Evolutionary conservation across 768 basidiomycete species (phyloP).

Genomic region (Lactarius deliciosus): DNA sequence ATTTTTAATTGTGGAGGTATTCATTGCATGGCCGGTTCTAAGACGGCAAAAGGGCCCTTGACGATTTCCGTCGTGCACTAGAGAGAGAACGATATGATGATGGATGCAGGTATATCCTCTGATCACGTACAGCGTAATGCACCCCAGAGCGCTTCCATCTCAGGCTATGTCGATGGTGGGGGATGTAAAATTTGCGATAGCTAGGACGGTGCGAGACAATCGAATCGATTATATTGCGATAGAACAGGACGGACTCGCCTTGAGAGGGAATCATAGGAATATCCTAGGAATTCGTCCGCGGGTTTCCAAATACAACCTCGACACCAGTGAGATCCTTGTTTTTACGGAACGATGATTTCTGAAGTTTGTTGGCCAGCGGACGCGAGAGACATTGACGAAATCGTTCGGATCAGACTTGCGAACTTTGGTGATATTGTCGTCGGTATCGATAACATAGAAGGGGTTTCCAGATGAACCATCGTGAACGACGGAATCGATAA

Average conservation of each 20-base stretch:
- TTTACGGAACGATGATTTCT: constrained; percentile 39
- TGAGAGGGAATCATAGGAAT: constrained; percentile 34
- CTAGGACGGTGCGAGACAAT: background rate
- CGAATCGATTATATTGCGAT: too few species aligned
- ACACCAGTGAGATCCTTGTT: constrained; percentile 30
- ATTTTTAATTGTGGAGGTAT: constrained; percentile 48
- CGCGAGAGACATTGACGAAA: constrained; percentile 50
- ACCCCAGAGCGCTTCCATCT: background rate
- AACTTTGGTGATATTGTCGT: constrained; percentile 50
- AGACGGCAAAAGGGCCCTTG: constrained; percentile 49
- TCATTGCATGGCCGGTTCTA: constrained; percentile 33
- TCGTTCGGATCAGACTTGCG: too few species aligned
- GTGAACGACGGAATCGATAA: constrained; percentile 44
- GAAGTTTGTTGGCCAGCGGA: constrained; percentile 62
- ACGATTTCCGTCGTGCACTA: constrained; percentile 26
- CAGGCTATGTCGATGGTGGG: too few species aligned
- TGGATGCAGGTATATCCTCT: too few species aligned
- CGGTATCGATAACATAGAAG: constrained; percentile 4
- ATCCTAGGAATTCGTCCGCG: too few species aligned
- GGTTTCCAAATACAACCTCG: constrained; percentile 49
- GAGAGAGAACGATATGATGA: too few species aligned
- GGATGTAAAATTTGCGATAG: too few species aligned
- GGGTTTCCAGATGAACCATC: too few species aligned
- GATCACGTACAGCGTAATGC: background rate
- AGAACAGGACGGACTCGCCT: too few species aligned